Evolutionary conservation across 2,329 filamentous ascomycete species (phyloP).

Genomic region (Apiospora sp.): DNA sequence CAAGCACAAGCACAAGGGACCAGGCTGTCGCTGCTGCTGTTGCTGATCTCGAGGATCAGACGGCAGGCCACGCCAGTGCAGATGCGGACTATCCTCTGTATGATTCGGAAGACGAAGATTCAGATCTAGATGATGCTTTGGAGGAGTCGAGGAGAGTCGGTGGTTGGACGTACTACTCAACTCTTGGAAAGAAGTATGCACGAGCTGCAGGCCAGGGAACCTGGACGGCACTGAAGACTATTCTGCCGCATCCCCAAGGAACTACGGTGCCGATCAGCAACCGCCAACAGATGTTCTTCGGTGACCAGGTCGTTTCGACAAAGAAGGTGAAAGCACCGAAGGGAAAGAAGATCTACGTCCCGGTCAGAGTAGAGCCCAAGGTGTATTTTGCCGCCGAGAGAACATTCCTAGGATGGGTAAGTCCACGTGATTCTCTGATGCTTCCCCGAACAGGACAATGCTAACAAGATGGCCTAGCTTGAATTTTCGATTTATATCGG

Average conservation of each 20-base stretch:
- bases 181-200: conserved; percentile 60
- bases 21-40: conserved; percentile 31
- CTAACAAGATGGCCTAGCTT: conserved; percentile 60
- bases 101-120: conserved; percentile 86
- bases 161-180: conserved; percentile 76
- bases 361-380: conserved; percentile 94
- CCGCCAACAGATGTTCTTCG: conserved; percentile 61
- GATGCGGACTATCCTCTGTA: conserved; percentile 86
- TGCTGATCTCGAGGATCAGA: conserved; percentile 83
- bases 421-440: conserved; percentile 39
- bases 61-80: conserved; percentile 65
- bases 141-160: conserved; percentile 81
- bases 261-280: conserved; percentile 65
- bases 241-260: conserved; percentile 63
- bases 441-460: neutral
- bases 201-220: conserved; percentile 51
- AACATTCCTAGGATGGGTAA: conserved; percentile 92
- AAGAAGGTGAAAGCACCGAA: conserved; percentile 76
- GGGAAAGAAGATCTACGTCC: conserved; percentile 94
- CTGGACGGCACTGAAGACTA: conserved; percentile 54
- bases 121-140: conserved; percentile 72
- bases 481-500: conserved; percentile 96
- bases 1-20: conserved; percentile 31
- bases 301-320: conserved; percentile 61
- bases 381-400: conserved; percentile 96